These are phyloP conservation scores for Tranzscheliella williamsii DNA, from an alignment of 1,284 basidiomycete species.

Conservation along the genomic window DNA sequence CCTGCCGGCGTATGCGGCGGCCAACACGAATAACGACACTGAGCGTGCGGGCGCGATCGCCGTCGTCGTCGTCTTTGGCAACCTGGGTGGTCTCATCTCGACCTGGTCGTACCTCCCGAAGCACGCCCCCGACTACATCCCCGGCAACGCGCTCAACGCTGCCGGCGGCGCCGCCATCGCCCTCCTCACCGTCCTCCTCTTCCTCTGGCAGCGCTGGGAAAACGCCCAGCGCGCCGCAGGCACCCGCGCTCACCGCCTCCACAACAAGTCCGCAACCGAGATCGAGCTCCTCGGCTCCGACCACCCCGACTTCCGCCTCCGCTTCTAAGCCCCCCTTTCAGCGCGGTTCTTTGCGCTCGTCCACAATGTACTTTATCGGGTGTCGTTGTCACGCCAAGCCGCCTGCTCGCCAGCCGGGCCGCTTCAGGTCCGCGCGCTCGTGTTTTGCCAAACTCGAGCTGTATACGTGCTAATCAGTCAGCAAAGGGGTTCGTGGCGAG, in stretches of 20 bases:
- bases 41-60: slow-evolving; percentile 52
- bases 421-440: no score
- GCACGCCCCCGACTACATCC: slow-evolving; percentile 33
- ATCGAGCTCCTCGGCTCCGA: slow-evolving; percentile 24
- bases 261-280: slow-evolving; percentile 17
- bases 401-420: no score
- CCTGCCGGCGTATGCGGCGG: slow-evolving; percentile 36
- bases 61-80: slow-evolving; percentile 52
- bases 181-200: slow-evolving; percentile 7
- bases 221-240: slow-evolving; percentile 23
- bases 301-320: slow-evolving; percentile 32
- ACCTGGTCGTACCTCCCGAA: slow-evolving; percentile 51
- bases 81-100: slow-evolving; percentile 53
- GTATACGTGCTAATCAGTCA: no score
- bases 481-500: no score
- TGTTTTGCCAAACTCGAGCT: no score
- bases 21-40: slow-evolving; percentile 56
- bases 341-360: no score
- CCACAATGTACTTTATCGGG: no score
- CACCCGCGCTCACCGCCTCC: slow-evolving; percentile 10
- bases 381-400: no score
- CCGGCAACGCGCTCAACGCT: slow-evolving; percentile 38
- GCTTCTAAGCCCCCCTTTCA: no score
- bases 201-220: slow-evolving; percentile 30
- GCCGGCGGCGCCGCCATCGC: slow-evolving; percentile 18